Percentiles rank a stretch among this genome's conserved stretches.
phyloP scores from a whole-genome alignment of 2,329 filamentous ascomycete genomes.

The Microsporum canis region DNA sequence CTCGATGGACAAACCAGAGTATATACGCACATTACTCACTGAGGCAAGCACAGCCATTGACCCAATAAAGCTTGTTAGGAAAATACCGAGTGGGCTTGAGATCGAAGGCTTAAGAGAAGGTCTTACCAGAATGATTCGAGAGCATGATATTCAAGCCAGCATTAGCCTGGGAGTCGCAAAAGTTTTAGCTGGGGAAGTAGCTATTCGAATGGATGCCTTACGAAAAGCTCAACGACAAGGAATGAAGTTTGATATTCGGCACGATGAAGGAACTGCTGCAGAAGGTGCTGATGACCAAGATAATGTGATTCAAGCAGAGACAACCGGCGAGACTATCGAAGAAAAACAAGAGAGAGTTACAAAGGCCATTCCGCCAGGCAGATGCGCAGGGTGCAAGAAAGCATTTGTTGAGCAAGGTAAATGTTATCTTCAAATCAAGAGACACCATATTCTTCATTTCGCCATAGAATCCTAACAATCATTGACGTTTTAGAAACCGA shows the following conservation, averaged over 20 bases:
- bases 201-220: slow-evolving; percentile 66
- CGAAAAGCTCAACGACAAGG: slow-evolving; percentile 69
- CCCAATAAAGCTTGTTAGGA: slow-evolving; percentile 75
- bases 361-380: slow-evolving; percentile 15
- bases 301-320: not conserved
- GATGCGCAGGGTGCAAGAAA: slow-evolving; percentile 31
- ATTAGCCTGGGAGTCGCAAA: slow-evolving; percentile 83
- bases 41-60: slow-evolving; percentile 91
- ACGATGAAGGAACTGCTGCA: slow-evolving; percentile 9
- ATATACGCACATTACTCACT: slow-evolving; percentile 83
- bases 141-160: slow-evolving; percentile 89
- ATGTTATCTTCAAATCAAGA: not conserved
- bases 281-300: not conserved
- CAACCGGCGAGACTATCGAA: not conserved
- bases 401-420: slow-evolving; percentile 31
- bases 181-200: slow-evolving; percentile 79
- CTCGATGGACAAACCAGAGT: slow-evolving; percentile 92
- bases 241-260: slow-evolving; percentile 72
- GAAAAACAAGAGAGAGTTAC: not conserved
- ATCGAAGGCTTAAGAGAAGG: slow-evolving; percentile 85
- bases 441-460: too few species aligned
- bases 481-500: slow-evolving; percentile 35
- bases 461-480: not conserved
- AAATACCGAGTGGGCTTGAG: slow-evolving; percentile 86
- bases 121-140: slow-evolving; percentile 79